Conservation (phyloP, 192 early-diverging fungal species). For the Coemansia sp. region DNA sequence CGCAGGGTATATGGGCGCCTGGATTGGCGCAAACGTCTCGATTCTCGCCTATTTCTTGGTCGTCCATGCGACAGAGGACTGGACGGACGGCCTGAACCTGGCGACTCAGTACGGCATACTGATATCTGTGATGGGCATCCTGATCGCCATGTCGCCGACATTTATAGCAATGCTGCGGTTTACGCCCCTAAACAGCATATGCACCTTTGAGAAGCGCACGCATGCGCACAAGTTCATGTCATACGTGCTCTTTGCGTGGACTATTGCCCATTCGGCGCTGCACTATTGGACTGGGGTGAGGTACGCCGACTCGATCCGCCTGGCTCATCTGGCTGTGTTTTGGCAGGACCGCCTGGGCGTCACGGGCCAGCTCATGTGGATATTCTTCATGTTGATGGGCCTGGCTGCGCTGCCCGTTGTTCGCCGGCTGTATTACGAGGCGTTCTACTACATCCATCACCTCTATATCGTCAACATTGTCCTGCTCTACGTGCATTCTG, state of each 20-base stretch:
- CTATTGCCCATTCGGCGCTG: conserved; percentile 56
- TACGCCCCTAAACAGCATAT: conserved; percentile 53
- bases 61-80: conserved; percentile 14
- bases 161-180: conserved; percentile 53
- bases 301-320: conserved; percentile 25
- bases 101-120: conserved; percentile 43
- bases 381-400: conserved; percentile 59
- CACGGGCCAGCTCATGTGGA: conserved; percentile 72
- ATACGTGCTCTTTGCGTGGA: conserved; percentile 61
- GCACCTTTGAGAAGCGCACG: conserved; percentile 67
- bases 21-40: conserved; percentile 31
- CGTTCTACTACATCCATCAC: conserved; percentile 81
- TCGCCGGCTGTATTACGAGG: conserved; percentile 62
- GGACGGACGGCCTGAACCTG: conserved; percentile 40
- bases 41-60: conserved; percentile 37
- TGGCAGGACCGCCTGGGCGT: conserved; percentile 48
- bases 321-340: conserved; percentile 21
- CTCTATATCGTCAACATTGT: conserved; percentile 67
- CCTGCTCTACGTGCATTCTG: conserved; percentile 64
- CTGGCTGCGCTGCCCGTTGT: conserved; percentile 53
- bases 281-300: conserved; percentile 40
- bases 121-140: conserved; percentile 46
- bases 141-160: conserved; percentile 66
- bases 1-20: conserved; percentile 38
- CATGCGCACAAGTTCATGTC: conserved; percentile 71